Evolutionary conservation across 2,329 filamentous ascomycete species (phyloP), one percentile per base, ranked within the genome.

Genomic region (Metarhizium guizhouense): DNA sequence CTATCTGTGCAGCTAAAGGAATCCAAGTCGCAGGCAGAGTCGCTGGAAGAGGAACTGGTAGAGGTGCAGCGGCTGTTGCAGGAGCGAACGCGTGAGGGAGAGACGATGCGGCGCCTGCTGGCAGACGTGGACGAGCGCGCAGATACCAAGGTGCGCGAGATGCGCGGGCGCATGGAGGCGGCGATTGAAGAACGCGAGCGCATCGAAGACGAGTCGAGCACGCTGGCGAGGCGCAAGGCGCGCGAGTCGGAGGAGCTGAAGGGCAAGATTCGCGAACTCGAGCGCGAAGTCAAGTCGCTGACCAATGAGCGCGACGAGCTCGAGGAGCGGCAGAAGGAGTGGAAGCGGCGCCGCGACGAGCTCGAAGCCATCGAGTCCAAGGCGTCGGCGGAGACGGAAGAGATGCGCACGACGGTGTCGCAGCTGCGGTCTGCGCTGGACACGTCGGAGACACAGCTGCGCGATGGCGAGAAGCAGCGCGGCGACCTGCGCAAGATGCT

Each of bases 171-270:
- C 2, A 86, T 97, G 79, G 93, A 97, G 65, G 79, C 88, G 1
- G 92, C 92, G 0, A 81, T 95, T n/a, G 92, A 96, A 68, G 94
- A 99, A 70, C 84, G 94, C 18, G 94, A 99, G 68, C 84, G 90
- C 2, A 86, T 91, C 2, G 93, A 99, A 70, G 92, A 97, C 59
- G 92, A 97, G 72, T 85, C 90, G 3, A 90, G 84, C 64, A 87
- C 85, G 0, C 79, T 88, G 51, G 88, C 87, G 13, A 81, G 93
- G 53, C 82, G 88, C 47, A 85, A 86, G 58, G 83, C 88, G 6
- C 80, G 92, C 51, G 94, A 97, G 74, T 78, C 90, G 3, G 94
- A 97, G 68, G 93, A 97, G 62, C 76, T 96, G 43, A 90, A 87
- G 69, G 78, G 79, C 52, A 88, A 85, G 70, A 78, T 92, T 11